Evolutionary conservation across 1,284 basidiomycete genomes (phyloP).

Genomic region (Ustanciosporium gigantosporum): DNA sequence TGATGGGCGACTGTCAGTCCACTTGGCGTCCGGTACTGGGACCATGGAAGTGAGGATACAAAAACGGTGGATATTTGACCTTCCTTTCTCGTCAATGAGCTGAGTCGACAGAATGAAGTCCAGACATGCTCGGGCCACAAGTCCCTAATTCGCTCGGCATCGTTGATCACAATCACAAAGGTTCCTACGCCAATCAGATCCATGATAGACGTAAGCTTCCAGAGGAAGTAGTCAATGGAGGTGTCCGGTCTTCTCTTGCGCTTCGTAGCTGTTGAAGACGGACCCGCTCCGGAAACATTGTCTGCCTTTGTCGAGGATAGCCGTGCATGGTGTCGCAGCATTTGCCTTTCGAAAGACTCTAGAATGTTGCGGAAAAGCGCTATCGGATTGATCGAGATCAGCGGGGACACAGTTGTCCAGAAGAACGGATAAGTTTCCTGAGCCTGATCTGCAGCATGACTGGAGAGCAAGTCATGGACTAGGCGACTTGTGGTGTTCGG

Average conservation of each 20-base stretch:
- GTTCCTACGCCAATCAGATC: slow-evolving; percentile 4
- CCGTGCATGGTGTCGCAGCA: slow-evolving; percentile 1
- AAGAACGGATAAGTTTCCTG: slow-evolving; percentile 4
- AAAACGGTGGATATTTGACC: slow-evolving; percentile 37
- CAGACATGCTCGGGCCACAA: slow-evolving; percentile 54
- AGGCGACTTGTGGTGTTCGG: slow-evolving; percentile 30
- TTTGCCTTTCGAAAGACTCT: slow-evolving; percentile 15
- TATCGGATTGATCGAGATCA: slow-evolving; percentile 28
- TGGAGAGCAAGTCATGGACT: slow-evolving; percentile 13
- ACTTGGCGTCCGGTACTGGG: slow-evolving; percentile 36
- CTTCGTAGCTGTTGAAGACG: not conserved
- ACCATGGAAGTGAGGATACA: slow-evolving; percentile 44
- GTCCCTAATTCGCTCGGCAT: slow-evolving; percentile 51
- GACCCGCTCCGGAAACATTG: slow-evolving; percentile 1
- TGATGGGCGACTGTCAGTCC: slow-evolving; percentile 35
- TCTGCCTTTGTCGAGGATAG: not conserved
- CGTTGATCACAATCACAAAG: slow-evolving; percentile 39
- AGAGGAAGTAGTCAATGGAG: slow-evolving; percentile 34
- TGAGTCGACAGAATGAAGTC: slow-evolving; percentile 41
- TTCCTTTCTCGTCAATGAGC: slow-evolving; percentile 13
- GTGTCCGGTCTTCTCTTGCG: slow-evolving; percentile 14
- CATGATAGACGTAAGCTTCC: slow-evolving; percentile 10
- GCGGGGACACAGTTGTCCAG: slow-evolving; percentile 21
- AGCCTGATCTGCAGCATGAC: not conserved
- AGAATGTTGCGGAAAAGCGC: slow-evolving; percentile 36